These are phyloP conservation scores for Ophiocordyceps camponoti-leonardi DNA, from an alignment of 2,329 filamentous ascomycete genomes.

Conservation along the genomic window DNA sequence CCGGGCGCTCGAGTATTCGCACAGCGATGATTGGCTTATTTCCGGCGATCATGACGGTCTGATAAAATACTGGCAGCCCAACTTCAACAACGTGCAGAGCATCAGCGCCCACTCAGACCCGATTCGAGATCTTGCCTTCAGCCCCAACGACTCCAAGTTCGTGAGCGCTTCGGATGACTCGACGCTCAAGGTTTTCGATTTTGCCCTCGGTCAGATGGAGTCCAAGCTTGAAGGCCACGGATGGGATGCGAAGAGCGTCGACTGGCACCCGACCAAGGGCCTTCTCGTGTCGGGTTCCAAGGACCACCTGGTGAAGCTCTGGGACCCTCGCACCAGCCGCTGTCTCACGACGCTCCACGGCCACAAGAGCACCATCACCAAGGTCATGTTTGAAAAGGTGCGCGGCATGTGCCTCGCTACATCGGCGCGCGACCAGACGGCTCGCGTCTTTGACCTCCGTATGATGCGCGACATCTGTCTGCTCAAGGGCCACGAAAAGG, in stretches of 20 bases:
- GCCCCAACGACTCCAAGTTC: conserved; percentile 88
- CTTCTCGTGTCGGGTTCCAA: conserved; percentile 92
- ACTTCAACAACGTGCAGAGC: conserved; percentile 96
- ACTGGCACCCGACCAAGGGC: conserved; percentile 95
- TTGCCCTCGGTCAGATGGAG: conserved; percentile 71
- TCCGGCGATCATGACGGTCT: conserved; percentile 90
- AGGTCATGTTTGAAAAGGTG: conserved; percentile 75
- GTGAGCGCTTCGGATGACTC: conserved; percentile 92
- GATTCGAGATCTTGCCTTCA: conserved; percentile 81
- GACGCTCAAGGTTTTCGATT: conserved; percentile 89
- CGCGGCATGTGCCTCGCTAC: conserved; percentile 78
- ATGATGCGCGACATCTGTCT: conserved; percentile 98
- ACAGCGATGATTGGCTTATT: conserved; percentile 92
- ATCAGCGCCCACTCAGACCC: conserved; percentile 83
- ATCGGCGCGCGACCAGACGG: conserved; percentile 82
- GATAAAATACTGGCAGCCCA: conserved; percentile 97
- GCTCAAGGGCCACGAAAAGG: conserved; percentile 87
- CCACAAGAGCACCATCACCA: conserved; percentile 94
- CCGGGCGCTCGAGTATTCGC: conserved; percentile 69
- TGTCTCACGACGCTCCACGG: conserved; percentile 89
- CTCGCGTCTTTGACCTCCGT: conserved; percentile 81
- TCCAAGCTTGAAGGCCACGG: conserved; percentile 79
- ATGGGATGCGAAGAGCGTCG: conserved; percentile 93
- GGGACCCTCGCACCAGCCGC: conserved; percentile 84
- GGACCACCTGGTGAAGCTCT: conserved; percentile 92